Conservation (phyloP, 2,329 filamentous ascomycete species). For the Thelonectria rubi region DNA sequence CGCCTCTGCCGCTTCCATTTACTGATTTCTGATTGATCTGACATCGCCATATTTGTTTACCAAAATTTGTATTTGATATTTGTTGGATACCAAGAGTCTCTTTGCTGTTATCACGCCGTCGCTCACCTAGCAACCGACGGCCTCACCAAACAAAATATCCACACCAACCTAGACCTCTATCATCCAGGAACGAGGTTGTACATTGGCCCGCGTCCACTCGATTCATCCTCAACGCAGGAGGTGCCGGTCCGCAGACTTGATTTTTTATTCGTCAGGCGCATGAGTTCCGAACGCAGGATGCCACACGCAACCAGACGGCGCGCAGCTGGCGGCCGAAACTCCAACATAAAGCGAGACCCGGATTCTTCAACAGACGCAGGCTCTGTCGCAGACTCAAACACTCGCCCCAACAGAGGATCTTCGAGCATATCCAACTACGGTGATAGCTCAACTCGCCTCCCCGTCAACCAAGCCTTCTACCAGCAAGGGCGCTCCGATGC, state of each 20-base stretch:
- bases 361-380: constrained; percentile 28
- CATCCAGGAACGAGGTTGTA: background rate
- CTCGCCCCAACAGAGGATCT: constrained; percentile 18
- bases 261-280: constrained; percentile 10
- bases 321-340: constrained; percentile 25
- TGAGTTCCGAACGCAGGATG: constrained; percentile 36
- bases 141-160: constrained; percentile 3
- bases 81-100: background rate
- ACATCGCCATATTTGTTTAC: background rate
- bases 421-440: constrained; percentile 35
- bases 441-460: constrained; percentile 21
- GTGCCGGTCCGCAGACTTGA: background rate
- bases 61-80: constrained; percentile 10
- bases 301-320: constrained; percentile 36
- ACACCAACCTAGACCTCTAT: background rate
- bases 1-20: background rate
- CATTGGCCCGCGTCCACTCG: too few species aligned
- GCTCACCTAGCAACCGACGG: constrained; percentile 11
- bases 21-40: background rate
- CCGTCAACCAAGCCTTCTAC: constrained; percentile 37
- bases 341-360: constrained; percentile 42
- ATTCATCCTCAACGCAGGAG: background rate
- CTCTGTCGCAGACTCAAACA: constrained; percentile 29
- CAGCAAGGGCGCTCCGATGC: constrained; percentile 50
- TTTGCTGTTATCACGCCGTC: background rate